Evolutionary conservation across 441 rosid species (phyloP), one percentile per base, ranked within the genome.

Genomic region (Erodium chrysanthum): DNA sequence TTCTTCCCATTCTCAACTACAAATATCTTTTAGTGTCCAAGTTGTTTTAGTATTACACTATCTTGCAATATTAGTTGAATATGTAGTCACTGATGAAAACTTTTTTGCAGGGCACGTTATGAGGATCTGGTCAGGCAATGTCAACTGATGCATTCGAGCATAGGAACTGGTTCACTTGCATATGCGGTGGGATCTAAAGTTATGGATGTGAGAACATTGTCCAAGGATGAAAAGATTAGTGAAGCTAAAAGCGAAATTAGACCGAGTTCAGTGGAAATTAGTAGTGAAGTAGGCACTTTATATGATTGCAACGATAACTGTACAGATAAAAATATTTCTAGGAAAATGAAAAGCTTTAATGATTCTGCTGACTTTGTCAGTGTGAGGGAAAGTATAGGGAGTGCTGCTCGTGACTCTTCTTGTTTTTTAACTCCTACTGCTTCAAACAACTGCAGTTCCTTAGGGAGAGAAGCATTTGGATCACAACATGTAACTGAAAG

Each of bases 161-260:
- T 90, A 65, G 98, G 98, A 80, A 92, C 96, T 67, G 98, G 98
- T 68, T 78, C 86, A 40, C 96, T 92, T 84, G 98, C 98, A 5
- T 90, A 84, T 82, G 84, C 80, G 60, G 96, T 88, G 78, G 96
- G 98, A 37, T 92, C 98, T 73, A 92, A 92, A 79, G 93, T 92
- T 76, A 83, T 92, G 98, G 98, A 92, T 78, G 81, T 87, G 87
- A 82, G 98, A 78, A 85, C 84, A 70, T 77, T 87, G 66, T 88
- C 92, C 77, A 92, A 86, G 73, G 84, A 82, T 81, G 89, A 80
- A 68, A 44, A 58, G 22, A 80, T 63, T 66, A 82, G 68, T 70
- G 90, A 79, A 79, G 76, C 74, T 71, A 73, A 82, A 67, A 74
- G 70, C 66, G 78, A 79, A 77, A 74, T 62, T 76, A 76, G 78